phyloP scores from a whole-genome alignment of 192 early-diverging fungal species.

The Kappamyces sp. region DNA sequence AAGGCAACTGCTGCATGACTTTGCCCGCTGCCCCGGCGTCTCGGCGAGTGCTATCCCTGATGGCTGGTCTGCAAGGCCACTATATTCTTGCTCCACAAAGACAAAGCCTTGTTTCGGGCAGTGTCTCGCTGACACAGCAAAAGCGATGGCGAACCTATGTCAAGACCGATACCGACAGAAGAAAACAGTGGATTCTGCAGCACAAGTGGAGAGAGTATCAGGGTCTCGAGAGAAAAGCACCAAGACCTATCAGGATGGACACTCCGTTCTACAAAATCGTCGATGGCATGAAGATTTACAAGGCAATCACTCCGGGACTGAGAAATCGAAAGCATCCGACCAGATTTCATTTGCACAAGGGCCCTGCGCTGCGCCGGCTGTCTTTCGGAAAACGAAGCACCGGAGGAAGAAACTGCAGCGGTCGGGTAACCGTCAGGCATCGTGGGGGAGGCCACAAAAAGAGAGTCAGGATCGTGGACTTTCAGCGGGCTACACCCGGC shows the following conservation, averaged over 20 bases:
- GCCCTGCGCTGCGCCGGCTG: slow-evolving; percentile 70
- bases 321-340: slow-evolving; percentile 78
- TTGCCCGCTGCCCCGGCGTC: too few species aligned
- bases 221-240: too few species aligned
- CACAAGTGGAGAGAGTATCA: too few species aligned
- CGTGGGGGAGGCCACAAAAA: slow-evolving; percentile 91
- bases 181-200: too few species aligned
- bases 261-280: slow-evolving; percentile 51
- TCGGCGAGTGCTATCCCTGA: too few species aligned
- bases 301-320: slow-evolving; percentile 76
- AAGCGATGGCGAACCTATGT: too few species aligned
- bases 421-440: slow-evolving; percentile 84
- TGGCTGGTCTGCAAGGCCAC: too few species aligned
- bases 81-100: too few species aligned
- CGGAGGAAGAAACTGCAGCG: slow-evolving; percentile 85
- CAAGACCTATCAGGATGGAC: slow-evolving; percentile 16
- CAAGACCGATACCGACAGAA: too few species aligned
- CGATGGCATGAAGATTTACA: slow-evolving; percentile 89
- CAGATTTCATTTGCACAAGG: slow-evolving; percentile 83
- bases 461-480: slow-evolving; percentile 82
- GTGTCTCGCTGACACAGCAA: too few species aligned
- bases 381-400: slow-evolving; percentile 74
- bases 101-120: too few species aligned
- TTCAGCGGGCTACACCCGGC: slow-evolving; percentile 66
- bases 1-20: too few species aligned